These are phyloP conservation scores for Neonectria ditissima DNA, from an alignment of 2,329 filamentous ascomycete species.

Conservation along the genomic window DNA sequence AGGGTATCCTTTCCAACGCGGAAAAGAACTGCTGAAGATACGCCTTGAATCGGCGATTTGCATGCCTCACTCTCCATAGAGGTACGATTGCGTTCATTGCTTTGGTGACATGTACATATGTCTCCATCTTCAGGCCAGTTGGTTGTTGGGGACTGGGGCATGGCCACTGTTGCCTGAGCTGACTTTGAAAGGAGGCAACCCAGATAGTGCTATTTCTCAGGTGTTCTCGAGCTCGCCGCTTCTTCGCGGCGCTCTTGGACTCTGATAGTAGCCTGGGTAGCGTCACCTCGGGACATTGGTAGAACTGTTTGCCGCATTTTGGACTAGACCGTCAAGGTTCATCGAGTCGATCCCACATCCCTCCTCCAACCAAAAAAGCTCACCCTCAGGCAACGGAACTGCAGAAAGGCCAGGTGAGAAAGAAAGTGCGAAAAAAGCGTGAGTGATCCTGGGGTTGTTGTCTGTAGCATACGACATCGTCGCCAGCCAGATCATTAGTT, in stretches of 20 bases:
- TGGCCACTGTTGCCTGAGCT: constrained; percentile 28
- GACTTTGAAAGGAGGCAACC: not conserved
- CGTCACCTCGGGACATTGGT: not conserved
- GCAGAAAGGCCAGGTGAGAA: not conserved
- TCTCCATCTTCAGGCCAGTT: not conserved
- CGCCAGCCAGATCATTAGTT: constrained; percentile 32
- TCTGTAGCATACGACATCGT: constrained; percentile 30
- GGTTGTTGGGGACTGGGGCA: not conserved
- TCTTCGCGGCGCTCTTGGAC: too few species aligned
- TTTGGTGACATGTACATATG: constrained; percentile 8
- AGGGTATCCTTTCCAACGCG: not conserved
- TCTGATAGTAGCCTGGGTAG: not conserved
- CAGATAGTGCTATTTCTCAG: not conserved
- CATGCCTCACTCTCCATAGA: constrained; percentile 22
- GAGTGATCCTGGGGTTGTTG: constrained; percentile 12
- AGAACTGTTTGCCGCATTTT: not conserved
- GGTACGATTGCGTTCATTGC: constrained; percentile 2
- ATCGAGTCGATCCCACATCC: constrained; percentile 4
- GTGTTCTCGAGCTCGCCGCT: too few species aligned
- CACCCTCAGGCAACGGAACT: not conserved
- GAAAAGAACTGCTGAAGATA: constrained; percentile 16
- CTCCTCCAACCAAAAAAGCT: not conserved
- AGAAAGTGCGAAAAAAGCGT: constrained; percentile 28
- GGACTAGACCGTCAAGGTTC: not conserved
- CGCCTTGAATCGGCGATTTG: constrained; percentile 24